Evolutionary conservation across 2,329 filamentous ascomycete genomes (phyloP), one percentile per base, ranked within the genome.

Genomic region (Monilinia vaccinii-corymbosi): DNA sequence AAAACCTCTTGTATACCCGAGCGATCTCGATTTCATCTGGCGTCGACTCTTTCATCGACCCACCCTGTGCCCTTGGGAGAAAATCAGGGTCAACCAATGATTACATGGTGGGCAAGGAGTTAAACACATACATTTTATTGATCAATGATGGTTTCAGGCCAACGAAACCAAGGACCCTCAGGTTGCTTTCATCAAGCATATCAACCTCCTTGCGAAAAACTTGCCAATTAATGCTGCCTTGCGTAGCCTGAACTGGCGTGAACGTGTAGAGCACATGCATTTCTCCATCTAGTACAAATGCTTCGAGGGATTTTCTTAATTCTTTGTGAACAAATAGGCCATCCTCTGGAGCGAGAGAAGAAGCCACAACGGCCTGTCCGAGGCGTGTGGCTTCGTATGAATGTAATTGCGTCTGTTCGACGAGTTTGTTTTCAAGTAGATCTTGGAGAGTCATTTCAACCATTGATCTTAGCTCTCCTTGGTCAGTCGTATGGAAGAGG

Each of bases 181-280:
- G 70, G 3, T 85, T 85, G 66, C 86, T 89, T 44, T 90, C 87
- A 62, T 91, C 86, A 3, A 91, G 77, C 2, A 72, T 68, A 62
- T 90, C 86, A 72, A 91, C 80, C 70, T 89, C 85, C 63, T 87
- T 82, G 52, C 86, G 82, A 66, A 89, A 91, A 0, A 85, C 80
- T 56, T 81, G 81, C 88, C 88, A 91, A 66, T 90, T 86, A 60
- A 91, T 79, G 10, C 77, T 74, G 3, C 78, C 73, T 1, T 74
- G 75, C 31, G 77, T 75, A 51, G 81, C 77, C 51, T 89, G 84
- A 2, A 91, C 79, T 0, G 88, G 88, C 0, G 88, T 91, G 64
- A 91, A 91, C 42, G 83, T 84, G 70, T 91, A 92, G 50, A 91
- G 79, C 14, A 89, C 80, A 67, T 91, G 88, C 84, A 92, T 86